Conservation (phyloP, 2,329 filamentous ascomycete genomes). For the Fonsecaea pedrosoi region DNA sequence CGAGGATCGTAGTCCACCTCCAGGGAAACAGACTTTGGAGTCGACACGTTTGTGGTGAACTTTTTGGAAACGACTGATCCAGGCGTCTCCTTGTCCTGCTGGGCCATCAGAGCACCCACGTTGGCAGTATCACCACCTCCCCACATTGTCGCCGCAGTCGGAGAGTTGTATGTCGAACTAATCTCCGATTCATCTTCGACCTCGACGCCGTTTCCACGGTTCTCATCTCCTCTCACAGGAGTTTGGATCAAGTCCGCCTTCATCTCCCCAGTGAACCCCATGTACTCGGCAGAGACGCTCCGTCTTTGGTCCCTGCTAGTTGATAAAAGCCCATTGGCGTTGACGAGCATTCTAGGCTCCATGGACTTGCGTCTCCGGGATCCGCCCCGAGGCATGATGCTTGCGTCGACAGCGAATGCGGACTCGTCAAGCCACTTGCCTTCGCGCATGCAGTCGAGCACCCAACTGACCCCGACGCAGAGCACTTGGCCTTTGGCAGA, state of each 20-base stretch:
- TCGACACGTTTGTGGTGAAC: background rate
- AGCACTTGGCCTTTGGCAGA: conserved; percentile 75
- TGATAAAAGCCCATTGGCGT: conserved; percentile 70
- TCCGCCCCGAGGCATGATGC: conserved; percentile 71
- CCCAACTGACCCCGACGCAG: conserved; percentile 87
- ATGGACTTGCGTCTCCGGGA: conserved; percentile 78
- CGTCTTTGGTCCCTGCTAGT: conserved; percentile 27
- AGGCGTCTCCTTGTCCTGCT: conserved; percentile 10
- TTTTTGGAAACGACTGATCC: conserved; percentile 1
- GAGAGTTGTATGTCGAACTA: conserved; percentile 34
- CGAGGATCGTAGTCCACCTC: conserved; percentile 40
- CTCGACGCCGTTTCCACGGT: conserved; percentile 7
- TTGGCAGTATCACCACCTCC: conserved; percentile 27
- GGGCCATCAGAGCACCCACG: conserved; percentile 19
- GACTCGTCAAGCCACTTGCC: conserved; percentile 78
- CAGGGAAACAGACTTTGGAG: conserved; percentile 24
- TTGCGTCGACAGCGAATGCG: conserved; percentile 72
- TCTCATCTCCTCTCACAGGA: conserved; percentile 23
- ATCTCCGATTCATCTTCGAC: conserved; percentile 27
- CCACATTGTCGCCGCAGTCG: conserved; percentile 32
- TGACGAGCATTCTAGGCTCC: conserved; percentile 74
- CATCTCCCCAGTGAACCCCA: conserved; percentile 28
- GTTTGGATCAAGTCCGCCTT: conserved; percentile 33
- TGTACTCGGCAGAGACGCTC: conserved; percentile 19
- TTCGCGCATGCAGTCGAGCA: conserved; percentile 80